Conservation (phyloP, 176 grass and related monocot genomes). For the Hordeum vulgare region DNA sequence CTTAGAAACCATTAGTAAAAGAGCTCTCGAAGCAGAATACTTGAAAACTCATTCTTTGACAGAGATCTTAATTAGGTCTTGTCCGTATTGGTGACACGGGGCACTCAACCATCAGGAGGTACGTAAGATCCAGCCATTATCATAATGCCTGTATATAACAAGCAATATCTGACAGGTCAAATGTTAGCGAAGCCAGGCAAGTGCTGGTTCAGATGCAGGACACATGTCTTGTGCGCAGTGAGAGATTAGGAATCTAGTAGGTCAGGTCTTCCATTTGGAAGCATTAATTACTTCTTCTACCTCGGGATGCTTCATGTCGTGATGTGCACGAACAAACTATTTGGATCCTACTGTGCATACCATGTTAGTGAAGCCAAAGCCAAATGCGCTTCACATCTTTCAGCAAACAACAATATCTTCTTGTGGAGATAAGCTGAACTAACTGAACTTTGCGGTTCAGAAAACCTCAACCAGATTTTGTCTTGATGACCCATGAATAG, state of each 20-base stretch:
- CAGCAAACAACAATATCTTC: not conserved
- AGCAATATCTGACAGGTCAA: not conserved
- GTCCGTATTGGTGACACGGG: slow-evolving; percentile 9
- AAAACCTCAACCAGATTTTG: not conserved
- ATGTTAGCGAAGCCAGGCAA: slow-evolving; percentile 18
- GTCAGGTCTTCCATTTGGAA: slow-evolving; percentile 14
- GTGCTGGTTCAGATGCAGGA: slow-evolving; percentile 4
- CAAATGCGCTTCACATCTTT: slow-evolving; percentile 3
- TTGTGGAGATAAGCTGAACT: not conserved
- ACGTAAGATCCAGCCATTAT: not conserved
- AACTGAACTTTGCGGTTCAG: not conserved
- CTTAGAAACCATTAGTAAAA: not conserved
- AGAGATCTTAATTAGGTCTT: not conserved
- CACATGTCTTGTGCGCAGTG: slow-evolving; percentile 23
- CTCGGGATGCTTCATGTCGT: slow-evolving; percentile 10
- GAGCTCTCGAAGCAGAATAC: not conserved
- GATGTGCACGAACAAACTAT: not conserved
- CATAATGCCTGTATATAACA: not conserved
- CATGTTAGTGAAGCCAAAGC: slow-evolving; percentile 10
- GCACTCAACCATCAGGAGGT: not conserved
- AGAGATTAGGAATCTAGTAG: slow-evolving; percentile 38
- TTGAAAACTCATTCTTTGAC: not conserved
- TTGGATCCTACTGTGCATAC: slow-evolving; percentile 5
- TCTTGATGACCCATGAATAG: not conserved
- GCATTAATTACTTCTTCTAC: not conserved